Conservation (phyloP, 805 yeast species). For the Wickerhamiella bombiphila region DNA sequence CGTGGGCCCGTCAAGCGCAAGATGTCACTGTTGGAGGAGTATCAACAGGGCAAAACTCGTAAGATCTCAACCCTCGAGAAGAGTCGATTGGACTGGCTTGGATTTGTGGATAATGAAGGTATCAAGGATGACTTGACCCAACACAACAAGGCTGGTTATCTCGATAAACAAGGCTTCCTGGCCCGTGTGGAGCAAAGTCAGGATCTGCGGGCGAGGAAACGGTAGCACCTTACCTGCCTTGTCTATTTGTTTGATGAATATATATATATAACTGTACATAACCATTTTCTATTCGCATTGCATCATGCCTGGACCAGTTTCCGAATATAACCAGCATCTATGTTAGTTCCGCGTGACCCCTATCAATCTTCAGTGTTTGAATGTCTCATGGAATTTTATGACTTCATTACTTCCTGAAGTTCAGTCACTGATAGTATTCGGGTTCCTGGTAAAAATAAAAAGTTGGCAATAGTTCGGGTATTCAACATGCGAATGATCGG, state of each 20-base stretch:
- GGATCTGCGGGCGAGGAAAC: slow-evolving; percentile 20
- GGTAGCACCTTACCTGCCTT: slow-evolving; percentile 5
- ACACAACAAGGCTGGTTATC: slow-evolving; percentile 78
- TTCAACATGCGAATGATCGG: too few relatives aligned
- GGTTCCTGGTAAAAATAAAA: too few relatives aligned
- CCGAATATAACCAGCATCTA: too few relatives aligned
- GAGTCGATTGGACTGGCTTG: slow-evolving; percentile 87
- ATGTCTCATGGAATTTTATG: too few relatives aligned
- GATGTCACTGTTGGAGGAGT: slow-evolving; percentile 61
- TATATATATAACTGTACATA: background rate
- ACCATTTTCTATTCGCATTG: background rate
- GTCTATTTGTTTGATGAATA: background rate
- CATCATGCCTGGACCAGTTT: too few relatives aligned
- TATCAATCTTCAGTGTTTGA: too few relatives aligned
- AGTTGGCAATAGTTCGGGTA: too few relatives aligned
- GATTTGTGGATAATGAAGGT: slow-evolving; percentile 76
- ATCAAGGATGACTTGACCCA: slow-evolving; percentile 67
- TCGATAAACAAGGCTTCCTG: slow-evolving; percentile 84
- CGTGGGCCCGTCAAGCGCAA: slow-evolving; percentile 41
- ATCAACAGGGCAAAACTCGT: slow-evolving; percentile 51
- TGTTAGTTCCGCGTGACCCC: too few relatives aligned
- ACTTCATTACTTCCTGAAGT: too few relatives aligned
- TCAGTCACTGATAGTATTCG: too few relatives aligned
- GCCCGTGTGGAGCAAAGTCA: slow-evolving; percentile 52
- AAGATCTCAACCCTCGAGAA: slow-evolving; percentile 86